phyloP scores from a whole-genome alignment of 31 red algal species.

The Odonthalia washingtoniensis region DNA sequence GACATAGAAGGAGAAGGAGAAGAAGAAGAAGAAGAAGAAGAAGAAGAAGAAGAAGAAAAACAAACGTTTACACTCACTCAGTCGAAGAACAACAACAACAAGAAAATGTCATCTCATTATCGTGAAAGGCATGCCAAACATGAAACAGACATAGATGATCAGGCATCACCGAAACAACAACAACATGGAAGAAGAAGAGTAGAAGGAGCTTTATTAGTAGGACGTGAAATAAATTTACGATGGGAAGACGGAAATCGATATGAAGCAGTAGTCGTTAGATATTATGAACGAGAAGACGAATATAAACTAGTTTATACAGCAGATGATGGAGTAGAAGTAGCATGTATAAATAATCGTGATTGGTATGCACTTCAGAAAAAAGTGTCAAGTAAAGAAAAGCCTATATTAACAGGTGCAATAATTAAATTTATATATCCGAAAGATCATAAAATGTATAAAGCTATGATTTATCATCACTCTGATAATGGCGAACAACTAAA shows the following conservation, averaged over 20 bases:
- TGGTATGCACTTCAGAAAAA: slow-evolving; percentile 54
- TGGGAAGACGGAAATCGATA: slow-evolving; percentile 64
- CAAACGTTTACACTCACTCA: too few species aligned
- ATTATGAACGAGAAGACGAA: slow-evolving; percentile 8
- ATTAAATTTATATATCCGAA: slow-evolving; percentile 57
- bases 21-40: too few species aligned
- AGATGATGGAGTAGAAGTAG: slow-evolving; percentile 57
- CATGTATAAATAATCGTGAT: slow-evolving; percentile 33
- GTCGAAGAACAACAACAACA: too few species aligned
- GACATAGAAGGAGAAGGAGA: too few species aligned
- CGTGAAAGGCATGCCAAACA: too few species aligned
- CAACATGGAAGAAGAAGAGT: too few species aligned
- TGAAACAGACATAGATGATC: too few species aligned
- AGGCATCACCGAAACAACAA: too few species aligned
- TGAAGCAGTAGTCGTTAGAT: slow-evolving; percentile 52
- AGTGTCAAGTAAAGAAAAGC: not conserved
- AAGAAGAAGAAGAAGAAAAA: too few species aligned
- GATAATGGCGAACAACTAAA: slow-evolving; percentile 56
- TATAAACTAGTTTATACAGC: slow-evolving; percentile 56
- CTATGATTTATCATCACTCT: slow-evolving; percentile 58
- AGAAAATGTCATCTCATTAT: too few species aligned
- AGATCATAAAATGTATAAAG: slow-evolving; percentile 55
- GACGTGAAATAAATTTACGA: slow-evolving; percentile 61
- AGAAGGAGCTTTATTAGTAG: not conserved
- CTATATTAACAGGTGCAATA: slow-evolving; percentile 59